A percentile compares a stretch with the other conserved stretches of the same genome.
phyloP scores from a whole-genome alignment of 2,329 filamentous ascomycete genomes.

The Drechslerella coelobrocha region DNA sequence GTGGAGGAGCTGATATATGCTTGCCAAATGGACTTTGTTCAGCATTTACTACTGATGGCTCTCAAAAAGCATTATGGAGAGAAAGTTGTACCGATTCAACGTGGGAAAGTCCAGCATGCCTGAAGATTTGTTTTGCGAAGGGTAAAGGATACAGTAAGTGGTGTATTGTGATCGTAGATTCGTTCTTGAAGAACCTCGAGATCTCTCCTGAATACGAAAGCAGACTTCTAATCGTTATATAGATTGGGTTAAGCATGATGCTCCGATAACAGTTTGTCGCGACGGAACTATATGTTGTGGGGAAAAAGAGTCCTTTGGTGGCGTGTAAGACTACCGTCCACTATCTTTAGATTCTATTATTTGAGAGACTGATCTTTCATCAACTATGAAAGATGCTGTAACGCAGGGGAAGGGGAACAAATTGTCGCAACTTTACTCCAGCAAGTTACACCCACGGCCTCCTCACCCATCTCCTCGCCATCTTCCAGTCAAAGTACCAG shows the following conservation, averaged over 20 bases:
- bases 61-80: slow-evolving; percentile 41
- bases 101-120: slow-evolving; percentile 51
- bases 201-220: background rate
- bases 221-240: slow-evolving; percentile 13
- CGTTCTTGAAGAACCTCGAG: background rate
- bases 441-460: background rate
- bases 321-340: slow-evolving; percentile 14
- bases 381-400: slow-evolving; percentile 12
- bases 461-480: too few relatives aligned
- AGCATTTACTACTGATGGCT: background rate
- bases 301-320: slow-evolving; percentile 5
- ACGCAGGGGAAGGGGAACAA: slow-evolving; percentile 9
- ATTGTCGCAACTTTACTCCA: slow-evolving; percentile 12
- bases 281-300: slow-evolving; percentile 24
- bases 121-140: slow-evolving; percentile 51
- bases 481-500: too few relatives aligned
- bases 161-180: background rate
- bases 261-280: slow-evolving; percentile 22
- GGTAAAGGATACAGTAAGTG: slow-evolving; percentile 12
- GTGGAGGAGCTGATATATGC: slow-evolving; percentile 4
- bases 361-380: background rate
- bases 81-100: slow-evolving; percentile 54
- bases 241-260: slow-evolving; percentile 19
- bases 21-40: slow-evolving; percentile 22
- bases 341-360: too few relatives aligned